phyloP scores from a whole-genome alignment of 106 monocot genomes.

The Dendrobium catenatum region DNA sequence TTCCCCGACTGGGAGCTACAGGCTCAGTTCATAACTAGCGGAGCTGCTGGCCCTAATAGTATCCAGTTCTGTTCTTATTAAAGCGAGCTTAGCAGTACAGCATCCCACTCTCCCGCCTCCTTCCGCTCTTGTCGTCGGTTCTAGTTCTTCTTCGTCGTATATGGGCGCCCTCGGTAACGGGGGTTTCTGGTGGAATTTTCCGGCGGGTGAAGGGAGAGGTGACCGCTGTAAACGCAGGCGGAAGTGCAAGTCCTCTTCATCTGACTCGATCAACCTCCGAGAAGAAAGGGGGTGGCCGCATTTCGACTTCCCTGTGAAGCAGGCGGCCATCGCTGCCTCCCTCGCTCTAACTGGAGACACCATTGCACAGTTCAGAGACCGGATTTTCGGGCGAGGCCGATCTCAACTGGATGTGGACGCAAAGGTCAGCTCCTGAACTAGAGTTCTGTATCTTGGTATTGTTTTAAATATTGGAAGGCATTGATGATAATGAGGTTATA shows the following conservation, averaged over 20 bases:
- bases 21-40: no score
- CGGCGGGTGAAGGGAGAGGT: background rate
- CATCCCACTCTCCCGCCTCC: background rate
- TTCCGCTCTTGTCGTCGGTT: background rate
- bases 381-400: conserved; percentile 4
- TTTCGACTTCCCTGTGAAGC: conserved; percentile 62
- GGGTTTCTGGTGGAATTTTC: conserved; percentile 28
- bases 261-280: conserved; percentile 26
- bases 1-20: no score
- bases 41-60: no score
- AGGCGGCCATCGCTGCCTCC: conserved; percentile 65
- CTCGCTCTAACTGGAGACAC: conserved; percentile 80
- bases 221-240: background rate
- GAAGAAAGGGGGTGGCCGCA: conserved; percentile 22
- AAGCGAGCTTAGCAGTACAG: no score
- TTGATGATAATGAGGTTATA: background rate
- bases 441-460: background rate
- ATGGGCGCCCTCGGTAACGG: conserved; percentile 40
- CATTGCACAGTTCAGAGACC: conserved; percentile 69
- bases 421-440: conserved; percentile 27
- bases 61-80: no score
- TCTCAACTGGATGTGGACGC: background rate
- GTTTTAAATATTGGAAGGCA: background rate
- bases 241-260: conserved; percentile 4
- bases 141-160: background rate